These are phyloP conservation scores for Salix exigua DNA, from an alignment of 345 rosid genomes.

Conservation along the genomic window DNA sequence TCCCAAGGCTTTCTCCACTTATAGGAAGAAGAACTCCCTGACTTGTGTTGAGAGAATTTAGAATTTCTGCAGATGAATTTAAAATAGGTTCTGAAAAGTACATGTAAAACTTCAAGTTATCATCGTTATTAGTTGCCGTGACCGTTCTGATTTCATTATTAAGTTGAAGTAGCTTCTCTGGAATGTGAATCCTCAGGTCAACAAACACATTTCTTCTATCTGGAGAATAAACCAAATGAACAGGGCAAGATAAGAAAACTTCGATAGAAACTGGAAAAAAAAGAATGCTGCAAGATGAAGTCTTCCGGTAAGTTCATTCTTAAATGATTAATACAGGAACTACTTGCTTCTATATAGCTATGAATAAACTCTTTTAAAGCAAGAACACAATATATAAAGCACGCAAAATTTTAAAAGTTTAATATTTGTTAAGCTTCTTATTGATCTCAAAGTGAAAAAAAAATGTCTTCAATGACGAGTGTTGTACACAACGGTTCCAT, in stretches of 20 bases:
- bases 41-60: constrained; percentile 44
- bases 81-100: constrained; percentile 78
- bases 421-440: not conserved
- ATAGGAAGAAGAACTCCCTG: constrained; percentile 61
- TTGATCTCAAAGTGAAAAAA: not conserved
- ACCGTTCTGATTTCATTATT: constrained; percentile 58
- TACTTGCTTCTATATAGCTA: not conserved
- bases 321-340: not conserved
- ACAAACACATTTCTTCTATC: constrained; percentile 74
- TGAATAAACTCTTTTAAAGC: not conserved
- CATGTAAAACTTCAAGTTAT: constrained; percentile 60
- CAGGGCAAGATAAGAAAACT: constrained; percentile 4
- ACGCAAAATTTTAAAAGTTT: not conserved
- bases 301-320: not conserved
- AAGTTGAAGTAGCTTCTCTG: constrained; percentile 67
- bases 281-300: not conserved
- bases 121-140: constrained; percentile 65
- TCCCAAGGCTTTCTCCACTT: constrained; percentile 46
- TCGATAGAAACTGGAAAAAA: not conserved
- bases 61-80: constrained; percentile 64
- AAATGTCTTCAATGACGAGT: not conserved
- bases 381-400: not conserved
- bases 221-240: constrained; percentile 28
- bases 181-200: constrained; percentile 58
- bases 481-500: not conserved